Percentiles rank a stretch among this genome's conserved stretches.
These are phyloP conservation scores for Aquanectria penicillioides DNA, from an alignment of 2,329 filamentous ascomycete species.

Conservation along the genomic window DNA sequence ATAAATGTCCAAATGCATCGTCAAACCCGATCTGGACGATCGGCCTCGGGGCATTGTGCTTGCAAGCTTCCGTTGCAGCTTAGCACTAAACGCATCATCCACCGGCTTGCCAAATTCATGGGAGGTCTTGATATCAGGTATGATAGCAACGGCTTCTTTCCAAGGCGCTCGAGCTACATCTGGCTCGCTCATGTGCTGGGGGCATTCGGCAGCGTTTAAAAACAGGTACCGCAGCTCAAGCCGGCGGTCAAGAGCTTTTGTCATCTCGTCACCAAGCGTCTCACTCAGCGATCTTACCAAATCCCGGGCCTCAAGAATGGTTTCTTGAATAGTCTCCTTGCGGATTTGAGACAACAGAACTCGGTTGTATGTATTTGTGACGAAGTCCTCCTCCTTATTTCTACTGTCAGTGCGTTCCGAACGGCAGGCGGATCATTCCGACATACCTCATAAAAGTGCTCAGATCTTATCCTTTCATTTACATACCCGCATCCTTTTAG, in stretches of 20 bases:
- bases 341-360: constrained; percentile 75
- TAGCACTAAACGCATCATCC: constrained; percentile 85
- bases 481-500: constrained; percentile 86
- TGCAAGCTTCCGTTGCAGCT: constrained; percentile 89
- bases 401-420: constrained; percentile 2
- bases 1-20: constrained; percentile 76
- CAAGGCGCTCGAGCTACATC: constrained; percentile 61
- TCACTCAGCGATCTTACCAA: constrained; percentile 57
- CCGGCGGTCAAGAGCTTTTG: constrained; percentile 69
- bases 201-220: constrained; percentile 63
- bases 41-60: constrained; percentile 94
- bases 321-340: constrained; percentile 62
- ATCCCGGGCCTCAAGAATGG: constrained; percentile 64
- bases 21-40: constrained; percentile 82
- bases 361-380: constrained; percentile 88
- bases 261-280: constrained; percentile 53
- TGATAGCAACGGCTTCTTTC: constrained; percentile 59
- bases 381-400: constrained; percentile 92
- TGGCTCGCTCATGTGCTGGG: constrained; percentile 55
- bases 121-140: constrained; percentile 68
- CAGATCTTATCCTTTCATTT: constrained; percentile 78
- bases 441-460: constrained; percentile 87
- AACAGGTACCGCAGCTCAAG: constrained; percentile 74
- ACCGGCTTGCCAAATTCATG: constrained; percentile 72
- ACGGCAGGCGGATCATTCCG: background rate